Evolutionary conservation across 1,284 basidiomycete genomes (phyloP).

Genomic region (Melanopsichium pennsylvanicum): DNA sequence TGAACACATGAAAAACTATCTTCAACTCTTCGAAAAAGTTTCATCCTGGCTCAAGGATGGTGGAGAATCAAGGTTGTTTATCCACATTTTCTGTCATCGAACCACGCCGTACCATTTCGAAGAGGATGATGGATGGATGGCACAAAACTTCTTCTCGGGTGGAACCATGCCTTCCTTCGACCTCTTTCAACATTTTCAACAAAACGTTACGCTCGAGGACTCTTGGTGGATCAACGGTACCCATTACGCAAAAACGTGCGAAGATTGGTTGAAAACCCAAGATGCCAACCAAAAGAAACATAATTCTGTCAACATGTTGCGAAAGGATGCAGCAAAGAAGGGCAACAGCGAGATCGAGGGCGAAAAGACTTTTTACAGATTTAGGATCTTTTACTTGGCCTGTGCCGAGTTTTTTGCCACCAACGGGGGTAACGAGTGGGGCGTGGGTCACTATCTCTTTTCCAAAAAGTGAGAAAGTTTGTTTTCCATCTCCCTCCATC

Average conservation of each 20-base stretch:
- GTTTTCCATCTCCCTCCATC: too few relatives aligned
- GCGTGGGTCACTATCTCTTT: slow-evolving; percentile 72
- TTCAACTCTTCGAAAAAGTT: slow-evolving; percentile 74
- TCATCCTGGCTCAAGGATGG: slow-evolving; percentile 73
- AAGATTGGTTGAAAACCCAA: slow-evolving; percentile 76
- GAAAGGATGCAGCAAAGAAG: slow-evolving; percentile 53
- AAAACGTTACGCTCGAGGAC: slow-evolving; percentile 73
- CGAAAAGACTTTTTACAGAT: slow-evolving; percentile 74
- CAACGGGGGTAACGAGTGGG: slow-evolving; percentile 75
- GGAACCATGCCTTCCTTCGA: slow-evolving; percentile 69
- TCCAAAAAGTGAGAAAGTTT: slow-evolving; percentile 34
- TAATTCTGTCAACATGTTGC: slow-evolving; percentile 23
- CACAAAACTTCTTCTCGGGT: slow-evolving; percentile 77
- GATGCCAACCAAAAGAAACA: slow-evolving; percentile 72
- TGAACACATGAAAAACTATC: slow-evolving; percentile 73
- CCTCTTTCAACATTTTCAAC: slow-evolving; percentile 77
- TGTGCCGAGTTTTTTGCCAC: slow-evolving; percentile 78
- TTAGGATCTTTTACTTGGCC: slow-evolving; percentile 78
- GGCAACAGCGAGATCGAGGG: slow-evolving; percentile 69
- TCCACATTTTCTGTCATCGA: slow-evolving; percentile 78
- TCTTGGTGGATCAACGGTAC: slow-evolving; percentile 70
- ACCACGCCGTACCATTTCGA: slow-evolving; percentile 75
- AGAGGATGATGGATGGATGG: slow-evolving; percentile 77
- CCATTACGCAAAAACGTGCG: slow-evolving; percentile 76
- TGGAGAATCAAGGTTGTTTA: slow-evolving; percentile 72